These are phyloP conservation scores for Kondoa subrosea DNA, from an alignment of 768 basidiomycete species.

Conservation along the genomic window DNA sequence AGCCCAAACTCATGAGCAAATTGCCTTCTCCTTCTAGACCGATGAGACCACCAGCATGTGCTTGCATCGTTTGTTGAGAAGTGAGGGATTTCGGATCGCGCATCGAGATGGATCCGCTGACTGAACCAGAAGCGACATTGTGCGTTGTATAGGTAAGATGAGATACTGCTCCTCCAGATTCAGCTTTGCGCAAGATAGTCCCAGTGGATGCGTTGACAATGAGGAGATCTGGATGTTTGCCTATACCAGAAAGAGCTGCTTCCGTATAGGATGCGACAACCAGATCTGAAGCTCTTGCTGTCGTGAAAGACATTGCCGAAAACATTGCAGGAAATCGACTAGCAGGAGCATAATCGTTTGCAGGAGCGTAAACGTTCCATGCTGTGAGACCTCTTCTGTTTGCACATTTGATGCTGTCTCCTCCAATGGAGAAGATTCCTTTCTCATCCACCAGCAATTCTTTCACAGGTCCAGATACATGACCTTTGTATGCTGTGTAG, in stretches of 20 bases:
- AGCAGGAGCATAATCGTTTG: background rate
- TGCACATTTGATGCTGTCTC: slow-evolving; percentile 34
- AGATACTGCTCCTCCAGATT: slow-evolving; percentile 13
- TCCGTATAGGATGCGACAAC: slow-evolving; percentile 11
- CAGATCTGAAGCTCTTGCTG: slow-evolving; percentile 22
- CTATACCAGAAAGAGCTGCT: slow-evolving; percentile 10
- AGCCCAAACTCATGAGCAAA: slow-evolving; percentile 69
- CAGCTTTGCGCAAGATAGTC: slow-evolving; percentile 20
- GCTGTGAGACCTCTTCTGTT: slow-evolving; percentile 32
- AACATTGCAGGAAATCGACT: background rate
- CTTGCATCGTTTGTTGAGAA: slow-evolving; percentile 46
- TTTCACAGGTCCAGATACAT: slow-evolving; percentile 40
- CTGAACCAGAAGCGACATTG: slow-evolving; percentile 20
- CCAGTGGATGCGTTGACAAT: slow-evolving; percentile 18
- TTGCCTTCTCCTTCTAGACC: slow-evolving; percentile 65
- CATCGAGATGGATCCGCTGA: slow-evolving; percentile 55
- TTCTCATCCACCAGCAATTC: slow-evolving; percentile 63
- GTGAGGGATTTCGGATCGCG: slow-evolving; percentile 52
- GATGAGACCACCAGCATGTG: slow-evolving; percentile 65
- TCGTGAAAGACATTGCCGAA: slow-evolving; percentile 23
- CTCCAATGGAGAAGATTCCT: slow-evolving; percentile 42
- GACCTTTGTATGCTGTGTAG: slow-evolving; percentile 27
- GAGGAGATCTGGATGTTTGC: slow-evolving; percentile 16
- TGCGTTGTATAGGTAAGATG: slow-evolving; percentile 22
- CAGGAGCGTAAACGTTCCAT: slow-evolving; percentile 27